Evolutionary conservation across 2,329 filamentous ascomycete genomes (phyloP).

Genomic region (Daldinia eschscholtzii): DNA sequence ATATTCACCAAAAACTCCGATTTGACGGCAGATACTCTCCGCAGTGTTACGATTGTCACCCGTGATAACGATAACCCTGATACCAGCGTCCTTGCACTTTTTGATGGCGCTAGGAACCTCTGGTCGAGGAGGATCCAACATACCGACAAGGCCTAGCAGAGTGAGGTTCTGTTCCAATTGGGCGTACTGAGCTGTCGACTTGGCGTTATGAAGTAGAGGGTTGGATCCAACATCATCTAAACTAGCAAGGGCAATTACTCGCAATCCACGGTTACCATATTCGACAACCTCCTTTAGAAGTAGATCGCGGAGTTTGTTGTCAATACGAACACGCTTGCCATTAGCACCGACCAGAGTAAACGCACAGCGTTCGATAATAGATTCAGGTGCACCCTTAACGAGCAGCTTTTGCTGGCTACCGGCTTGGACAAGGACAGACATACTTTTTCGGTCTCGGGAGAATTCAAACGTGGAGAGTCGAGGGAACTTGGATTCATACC

Average conservation of each 20-base stretch:
- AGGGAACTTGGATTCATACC: constrained; percentile 82
- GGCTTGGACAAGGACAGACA: constrained; percentile 90
- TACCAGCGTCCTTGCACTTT: constrained; percentile 92
- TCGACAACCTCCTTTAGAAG: constrained; percentile 85
- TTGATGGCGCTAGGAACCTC: constrained; percentile 89
- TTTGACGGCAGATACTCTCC: constrained; percentile 96
- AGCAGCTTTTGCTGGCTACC: constrained; percentile 81
- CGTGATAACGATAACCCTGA: constrained; percentile 97
- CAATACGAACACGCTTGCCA: constrained; percentile 81
- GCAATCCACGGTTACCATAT: constrained; percentile 92
- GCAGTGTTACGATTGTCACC: constrained; percentile 98
- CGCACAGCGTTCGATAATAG: constrained; percentile 91
- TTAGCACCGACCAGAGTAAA: constrained; percentile 81
- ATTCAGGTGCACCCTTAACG: constrained; percentile 96
- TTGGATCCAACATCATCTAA: constrained; percentile 80
- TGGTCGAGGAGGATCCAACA: constrained; percentile 95
- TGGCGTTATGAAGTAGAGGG: constrained; percentile 78
- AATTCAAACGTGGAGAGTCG: constrained; percentile 94
- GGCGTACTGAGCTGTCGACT: constrained; percentile 85
- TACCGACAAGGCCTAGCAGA: constrained; percentile 90
- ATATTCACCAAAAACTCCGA: constrained; percentile 86
- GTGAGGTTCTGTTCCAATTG: constrained; percentile 95
- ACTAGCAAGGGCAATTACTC: constrained; percentile 92
- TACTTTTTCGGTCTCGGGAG: constrained; percentile 97
- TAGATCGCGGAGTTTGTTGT: constrained; percentile 75